Conservation (phyloP, 306 rosid genomes). For the Pyrus communis region DNA sequence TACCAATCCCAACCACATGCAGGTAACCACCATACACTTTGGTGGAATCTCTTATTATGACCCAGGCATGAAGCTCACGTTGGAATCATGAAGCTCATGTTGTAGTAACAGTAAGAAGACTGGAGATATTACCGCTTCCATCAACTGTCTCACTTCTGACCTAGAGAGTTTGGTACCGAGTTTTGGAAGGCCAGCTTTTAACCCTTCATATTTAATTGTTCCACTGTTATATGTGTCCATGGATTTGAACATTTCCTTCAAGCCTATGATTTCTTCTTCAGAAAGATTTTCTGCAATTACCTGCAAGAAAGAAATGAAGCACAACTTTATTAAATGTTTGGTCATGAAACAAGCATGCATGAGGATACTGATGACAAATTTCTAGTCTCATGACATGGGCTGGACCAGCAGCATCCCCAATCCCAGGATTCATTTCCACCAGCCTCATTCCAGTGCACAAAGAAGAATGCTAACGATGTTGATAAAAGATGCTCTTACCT, state of each 20-base stretch:
- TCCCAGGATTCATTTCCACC: neutral
- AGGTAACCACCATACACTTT: too few species aligned
- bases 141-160: constrained; percentile 87
- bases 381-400: neutral
- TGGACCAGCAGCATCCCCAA: neutral
- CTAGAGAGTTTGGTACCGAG: constrained; percentile 86
- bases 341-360: neutral
- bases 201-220: constrained; percentile 85
- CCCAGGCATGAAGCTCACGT: neutral
- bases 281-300: constrained; percentile 96
- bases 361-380: neutral
- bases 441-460: neutral
- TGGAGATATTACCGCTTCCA: constrained; percentile 77
- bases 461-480: neutral
- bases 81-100: neutral
- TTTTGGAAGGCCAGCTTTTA: constrained; percentile 93
- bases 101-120: neutral
- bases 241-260: constrained; percentile 96
- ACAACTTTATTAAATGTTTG: neutral
- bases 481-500: constrained; percentile 41
- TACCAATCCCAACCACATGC: too few species aligned
- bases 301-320: constrained; percentile 29
- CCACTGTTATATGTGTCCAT: constrained; percentile 99
- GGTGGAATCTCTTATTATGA: too few species aligned
- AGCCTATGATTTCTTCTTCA: constrained; percentile 91